Base-by-base conservation (phyloP, 2,329 filamentous ascomycete genomes). In the Paecilomyces formosus region DNA sequence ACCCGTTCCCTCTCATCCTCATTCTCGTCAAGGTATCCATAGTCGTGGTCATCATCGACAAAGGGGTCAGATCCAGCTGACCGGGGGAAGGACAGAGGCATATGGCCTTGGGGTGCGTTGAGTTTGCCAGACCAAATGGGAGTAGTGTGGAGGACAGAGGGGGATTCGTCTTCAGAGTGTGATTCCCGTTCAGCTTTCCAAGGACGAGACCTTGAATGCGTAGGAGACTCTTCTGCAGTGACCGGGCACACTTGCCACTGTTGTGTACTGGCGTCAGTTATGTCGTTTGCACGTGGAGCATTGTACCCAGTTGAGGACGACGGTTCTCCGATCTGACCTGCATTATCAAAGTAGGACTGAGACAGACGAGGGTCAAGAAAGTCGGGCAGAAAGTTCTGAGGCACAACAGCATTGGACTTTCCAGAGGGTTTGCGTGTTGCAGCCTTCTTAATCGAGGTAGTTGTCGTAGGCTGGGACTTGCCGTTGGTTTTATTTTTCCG, bases 401-500 rank as follows among this genome's bases (percentile, higher is more conserved):
- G 22, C 54, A 18, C 33, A 55, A 45, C 55, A 28, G 59, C 21
- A 30, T 21, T 31, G 21, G 33, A n/a, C 22, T 30, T 56, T 26
- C 51, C 39, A 15, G 57, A 53, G 30, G 55, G 21, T 9, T 57
- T 55, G 15, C 57, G 9, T 22, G 51, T 59, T 55, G 53, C 7
- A 55, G n/a, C 35, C 57, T 55, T 64, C 13, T 59, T 58, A 11
- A 54, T 53, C 26, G 56, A 31, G n/a, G 53, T 52, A 2, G 51
- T 12, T 15, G 55, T 57, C 13, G 57, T 52, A 13, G 39, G 18
- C 15, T 18, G 11, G 21, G 51, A 18, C 33, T 62, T 65, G 12
- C 56, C 62, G 21, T 65, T 66, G 9, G 63, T 59, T 60, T 66
- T 73, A 57, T 77, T 72, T 65, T 84, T 84, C 71, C 86, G 91